Conservation (phyloP, 257 asterid genomes). For the Nicotiana attenuata region DNA sequence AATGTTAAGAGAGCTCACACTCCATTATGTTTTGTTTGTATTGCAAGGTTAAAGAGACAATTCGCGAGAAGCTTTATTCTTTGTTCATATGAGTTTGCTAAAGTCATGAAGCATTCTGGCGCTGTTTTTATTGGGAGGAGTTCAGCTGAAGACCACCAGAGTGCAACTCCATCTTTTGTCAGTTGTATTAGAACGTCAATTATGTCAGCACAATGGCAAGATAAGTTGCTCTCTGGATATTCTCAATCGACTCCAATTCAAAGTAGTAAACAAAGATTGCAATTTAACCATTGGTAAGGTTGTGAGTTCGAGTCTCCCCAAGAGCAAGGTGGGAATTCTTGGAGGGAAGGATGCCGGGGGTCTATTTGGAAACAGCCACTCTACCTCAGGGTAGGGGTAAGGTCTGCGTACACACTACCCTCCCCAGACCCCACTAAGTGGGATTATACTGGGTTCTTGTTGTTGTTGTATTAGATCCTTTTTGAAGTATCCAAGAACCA, state of each 20-base stretch:
- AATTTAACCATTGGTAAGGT: too few relatives aligned
- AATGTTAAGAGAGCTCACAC: neutral
- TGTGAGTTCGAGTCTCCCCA: too few relatives aligned
- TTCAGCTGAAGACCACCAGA: constrained; percentile 64
- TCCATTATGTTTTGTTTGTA: neutral
- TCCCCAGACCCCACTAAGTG: too few relatives aligned
- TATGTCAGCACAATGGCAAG: constrained; percentile 73
- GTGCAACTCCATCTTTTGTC: constrained; percentile 71
- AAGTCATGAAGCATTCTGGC: constrained; percentile 39
- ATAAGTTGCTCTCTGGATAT: constrained; percentile 57
- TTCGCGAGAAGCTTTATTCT: constrained; percentile 38
- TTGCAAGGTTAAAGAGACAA: neutral
- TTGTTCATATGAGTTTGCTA: constrained; percentile 44
- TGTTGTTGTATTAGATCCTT: too few relatives aligned
- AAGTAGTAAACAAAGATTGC: constrained; percentile 13
- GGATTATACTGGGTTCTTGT: too few relatives aligned
- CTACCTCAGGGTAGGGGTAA: too few relatives aligned
- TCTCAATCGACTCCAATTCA: constrained; percentile 78
- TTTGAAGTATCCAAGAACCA: too few relatives aligned
- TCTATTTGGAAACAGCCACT: too few relatives aligned
- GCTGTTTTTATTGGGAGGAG: constrained; percentile 72
- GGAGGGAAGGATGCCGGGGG: too few relatives aligned
- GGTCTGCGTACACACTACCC: too few relatives aligned
- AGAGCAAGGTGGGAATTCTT: too few relatives aligned
- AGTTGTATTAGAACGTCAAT: constrained; percentile 72